Base-by-base conservation (phyloP, 225 moss, liverwort and hornwort genomes). In the Pseudisothecium myosuroides region DNA sequence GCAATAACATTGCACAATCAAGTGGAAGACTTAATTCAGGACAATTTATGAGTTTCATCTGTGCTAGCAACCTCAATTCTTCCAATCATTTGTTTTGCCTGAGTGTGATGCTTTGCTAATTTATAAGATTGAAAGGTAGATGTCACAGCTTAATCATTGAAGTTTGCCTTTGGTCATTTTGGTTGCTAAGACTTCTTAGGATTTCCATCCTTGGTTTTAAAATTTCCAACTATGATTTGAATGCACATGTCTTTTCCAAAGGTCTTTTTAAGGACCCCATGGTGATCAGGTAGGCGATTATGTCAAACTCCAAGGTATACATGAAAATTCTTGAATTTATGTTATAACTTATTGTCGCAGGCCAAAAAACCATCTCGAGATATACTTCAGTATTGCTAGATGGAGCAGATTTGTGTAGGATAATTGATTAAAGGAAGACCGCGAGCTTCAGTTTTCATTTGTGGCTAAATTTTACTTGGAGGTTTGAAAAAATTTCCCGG, bases 21-120 rank as follows among this genome's bases (percentile, higher is more conserved):
- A 2, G 0, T 61, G 39, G 23, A 4, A 0, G 1, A 31, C 10
- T 0, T 5, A 21, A 28, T 31, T 26, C 50, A 15, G 64, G 63
- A 52, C 76, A n/a, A 76, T 86, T 76, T 49, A 76, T 82, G 75
- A 87, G 82, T 87, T 37, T 66, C 27, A 47, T 86, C 59, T 78
- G 55, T 29, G 29, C 32, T 9, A 54, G 43, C 20, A 81, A 61
- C 54, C 64, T 50, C n/a, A 14, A 54, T 5, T 39, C 29, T 12
- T 24, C 50, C 26, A 27, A 75, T 34, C 26, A 21, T 82, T n/a
- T 12, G 19, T 8, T n/a, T 39, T 34, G 16, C 63, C 47, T 61
- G 47, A 16, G 45, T 39, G 7, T 11, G 22, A 60, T 2, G 17
- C 17, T 49, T 37, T 77, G 27, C 31, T 68, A 45, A 73, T 34